Evolutionary conservation across 768 basidiomycete genomes (phyloP).

Genomic region (Pilatotrama ljubarskyi): DNA sequence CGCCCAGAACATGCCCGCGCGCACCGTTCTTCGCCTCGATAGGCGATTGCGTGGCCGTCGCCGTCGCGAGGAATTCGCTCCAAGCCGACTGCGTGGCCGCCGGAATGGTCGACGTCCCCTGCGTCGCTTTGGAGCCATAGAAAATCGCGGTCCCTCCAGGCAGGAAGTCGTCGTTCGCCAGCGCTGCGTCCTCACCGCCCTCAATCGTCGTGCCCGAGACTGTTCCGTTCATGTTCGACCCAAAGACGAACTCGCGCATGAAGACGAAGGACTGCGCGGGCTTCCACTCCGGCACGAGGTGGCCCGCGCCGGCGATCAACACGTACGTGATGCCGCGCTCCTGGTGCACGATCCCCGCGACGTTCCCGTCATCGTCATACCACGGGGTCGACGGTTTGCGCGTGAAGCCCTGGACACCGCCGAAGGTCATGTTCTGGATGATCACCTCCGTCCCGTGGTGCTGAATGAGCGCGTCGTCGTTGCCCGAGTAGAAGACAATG

Average conservation of each 20-base stretch:
- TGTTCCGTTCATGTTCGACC: conserved; percentile 57
- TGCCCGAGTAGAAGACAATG: conserved; percentile 64
- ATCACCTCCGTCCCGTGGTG: conserved; percentile 58
- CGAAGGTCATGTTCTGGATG: conserved; percentile 72
- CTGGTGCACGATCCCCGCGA: conserved; percentile 72
- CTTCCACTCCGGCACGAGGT: conserved; percentile 39
- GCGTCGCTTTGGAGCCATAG: conserved; percentile 43
- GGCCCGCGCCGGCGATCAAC: conserved; percentile 42
- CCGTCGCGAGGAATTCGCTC: conserved; percentile 32
- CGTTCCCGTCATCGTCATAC: conserved; percentile 56
- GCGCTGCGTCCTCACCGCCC: conserved; percentile 51
- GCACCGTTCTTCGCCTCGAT: neutral
- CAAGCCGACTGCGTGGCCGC: conserved; percentile 33
- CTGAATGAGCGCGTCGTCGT: conserved; percentile 65
- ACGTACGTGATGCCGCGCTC: conserved; percentile 58
- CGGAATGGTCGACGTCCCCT: conserved; percentile 31
- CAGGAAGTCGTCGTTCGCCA: conserved; percentile 47
- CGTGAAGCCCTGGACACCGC: conserved; percentile 73
- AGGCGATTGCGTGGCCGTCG: conserved; percentile 14
- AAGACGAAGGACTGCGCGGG: conserved; percentile 60
- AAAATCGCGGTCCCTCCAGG: conserved; percentile 57
- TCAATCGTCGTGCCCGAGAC: conserved; percentile 44
- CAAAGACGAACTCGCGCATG: conserved; percentile 66
- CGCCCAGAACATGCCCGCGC: neutral
- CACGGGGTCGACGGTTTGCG: conserved; percentile 68